A percentile compares a stretch with the other conserved stretches of the same genome.
phyloP scores from a whole-genome alignment of 805 yeast genomes.

The Lipomyces oligophaga region DNA sequence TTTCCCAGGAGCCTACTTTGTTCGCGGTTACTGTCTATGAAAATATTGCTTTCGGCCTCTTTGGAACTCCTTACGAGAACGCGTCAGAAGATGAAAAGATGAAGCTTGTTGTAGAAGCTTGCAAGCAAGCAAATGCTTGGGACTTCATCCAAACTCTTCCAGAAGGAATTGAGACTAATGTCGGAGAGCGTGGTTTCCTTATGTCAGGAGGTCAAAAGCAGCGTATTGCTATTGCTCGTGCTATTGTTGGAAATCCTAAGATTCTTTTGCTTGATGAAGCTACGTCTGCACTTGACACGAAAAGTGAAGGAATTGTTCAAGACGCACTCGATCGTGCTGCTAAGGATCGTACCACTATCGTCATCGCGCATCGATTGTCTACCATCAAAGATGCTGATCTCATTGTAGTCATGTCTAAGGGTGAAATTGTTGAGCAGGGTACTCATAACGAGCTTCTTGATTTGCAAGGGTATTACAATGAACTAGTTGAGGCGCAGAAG shows the following conservation, averaged over 20 bases:
- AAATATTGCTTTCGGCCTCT: constrained; percentile 71
- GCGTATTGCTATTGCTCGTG: constrained; percentile 61
- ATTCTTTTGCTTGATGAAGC: constrained; percentile 62
- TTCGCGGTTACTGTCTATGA: constrained; percentile 78
- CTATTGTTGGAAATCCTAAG: constrained; percentile 52
- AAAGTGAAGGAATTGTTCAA: constrained; percentile 58
- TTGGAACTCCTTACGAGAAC: constrained; percentile 33
- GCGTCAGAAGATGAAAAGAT: constrained; percentile 41
- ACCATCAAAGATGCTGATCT: constrained; percentile 50
- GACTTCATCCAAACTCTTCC: constrained; percentile 51
- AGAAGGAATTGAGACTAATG: constrained; percentile 45
- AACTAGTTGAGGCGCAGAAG: constrained; percentile 39
- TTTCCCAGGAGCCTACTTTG: constrained; percentile 54
- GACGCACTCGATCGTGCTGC: constrained; percentile 43
- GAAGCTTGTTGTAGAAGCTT: constrained; percentile 42
- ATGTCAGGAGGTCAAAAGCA: constrained; percentile 68
- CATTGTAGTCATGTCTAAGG: constrained; percentile 44
- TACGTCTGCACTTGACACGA: constrained; percentile 61
- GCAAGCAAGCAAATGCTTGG: constrained; percentile 51
- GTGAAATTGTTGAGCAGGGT: constrained; percentile 45
- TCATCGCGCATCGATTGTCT: constrained; percentile 51
- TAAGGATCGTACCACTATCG: constrained; percentile 43
- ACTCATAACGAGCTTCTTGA: constrained; percentile 35
- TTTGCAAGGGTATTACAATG: constrained; percentile 29
- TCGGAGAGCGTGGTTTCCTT: constrained; percentile 58